Conservation (phyloP, 164 flowering plant species). For the Annona squamosa region DNA sequence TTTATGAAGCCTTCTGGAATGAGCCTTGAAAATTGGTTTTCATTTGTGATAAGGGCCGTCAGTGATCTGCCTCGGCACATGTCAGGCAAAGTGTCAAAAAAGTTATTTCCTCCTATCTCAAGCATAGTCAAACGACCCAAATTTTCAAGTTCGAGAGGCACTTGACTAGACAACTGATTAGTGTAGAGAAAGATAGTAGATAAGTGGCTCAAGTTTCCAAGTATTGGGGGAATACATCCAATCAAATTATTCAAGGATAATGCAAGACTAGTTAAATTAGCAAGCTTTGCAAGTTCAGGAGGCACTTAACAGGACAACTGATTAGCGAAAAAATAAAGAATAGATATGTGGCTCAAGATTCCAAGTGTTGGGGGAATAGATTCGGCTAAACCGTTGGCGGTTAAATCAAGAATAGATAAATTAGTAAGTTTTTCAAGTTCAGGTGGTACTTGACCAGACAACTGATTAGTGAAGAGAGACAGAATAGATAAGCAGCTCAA, state of each 20-base stretch:
- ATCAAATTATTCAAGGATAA: too few relatives aligned
- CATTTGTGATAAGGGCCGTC: background rate
- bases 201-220: too few relatives aligned
- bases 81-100: background rate
- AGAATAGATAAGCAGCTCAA: constrained; percentile 3
- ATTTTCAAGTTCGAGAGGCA: too few relatives aligned
- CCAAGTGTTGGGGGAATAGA: constrained; percentile 27
- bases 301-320: background rate
- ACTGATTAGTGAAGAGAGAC: background rate
- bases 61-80: constrained; percentile 5
- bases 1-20: constrained; percentile 3
- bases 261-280: background rate
- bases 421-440: too few relatives aligned
- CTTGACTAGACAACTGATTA: too few relatives aligned
- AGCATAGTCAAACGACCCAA: background rate
- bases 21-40: constrained; percentile 1
- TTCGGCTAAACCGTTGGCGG: too few relatives aligned
- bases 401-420: too few relatives aligned
- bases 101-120: background rate
- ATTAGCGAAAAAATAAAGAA: background rate
- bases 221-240: too few relatives aligned
- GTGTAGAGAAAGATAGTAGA: too few relatives aligned
- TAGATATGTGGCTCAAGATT: background rate
- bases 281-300: background rate
- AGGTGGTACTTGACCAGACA: constrained; percentile 8